phyloP scores from a whole-genome alignment of 306 rosid genomes.

The Lotus japonicus region DNA sequence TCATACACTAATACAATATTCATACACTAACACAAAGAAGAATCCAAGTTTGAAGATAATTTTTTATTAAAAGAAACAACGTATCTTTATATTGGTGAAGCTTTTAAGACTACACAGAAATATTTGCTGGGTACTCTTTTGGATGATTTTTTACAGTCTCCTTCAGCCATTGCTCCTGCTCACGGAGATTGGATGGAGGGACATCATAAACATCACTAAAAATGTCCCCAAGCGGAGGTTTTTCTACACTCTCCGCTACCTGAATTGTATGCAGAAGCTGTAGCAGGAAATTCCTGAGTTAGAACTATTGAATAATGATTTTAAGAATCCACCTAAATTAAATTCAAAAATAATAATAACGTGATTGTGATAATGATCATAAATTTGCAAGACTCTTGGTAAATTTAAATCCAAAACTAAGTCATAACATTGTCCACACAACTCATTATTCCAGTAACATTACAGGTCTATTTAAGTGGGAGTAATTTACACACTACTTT shows the following conservation, averaged over 20 bases:
- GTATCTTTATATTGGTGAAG: background rate
- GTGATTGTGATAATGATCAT: background rate
- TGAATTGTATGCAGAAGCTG: constrained; percentile 81
- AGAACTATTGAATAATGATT: constrained; percentile 6
- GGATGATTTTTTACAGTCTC: constrained; percentile 54
- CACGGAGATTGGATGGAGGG: constrained; percentile 63
- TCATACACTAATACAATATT: background rate
- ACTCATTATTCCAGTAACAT: too few species aligned
- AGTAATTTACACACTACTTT: too few species aligned
- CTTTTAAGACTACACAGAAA: constrained; percentile 34
- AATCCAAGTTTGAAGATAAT: constrained; percentile 1
- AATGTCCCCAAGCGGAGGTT: constrained; percentile 63
- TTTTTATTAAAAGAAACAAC: background rate
- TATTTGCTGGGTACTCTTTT: constrained; percentile 54
- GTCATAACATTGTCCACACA: too few species aligned
- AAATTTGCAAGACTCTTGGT: background rate
- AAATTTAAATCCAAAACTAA: background rate
- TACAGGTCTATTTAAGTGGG: too few species aligned
- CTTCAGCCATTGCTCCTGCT: constrained; percentile 64
- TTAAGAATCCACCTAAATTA: background rate
- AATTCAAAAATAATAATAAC: background rate
- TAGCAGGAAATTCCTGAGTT: constrained; percentile 17
- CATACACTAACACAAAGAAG: background rate
- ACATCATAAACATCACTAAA: constrained; percentile 80
- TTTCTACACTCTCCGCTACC: constrained; percentile 68